Evolutionary conservation across 495 filamentous ascomycete species (phyloP).

Genomic region (Aspergillus bridgeri): DNA sequence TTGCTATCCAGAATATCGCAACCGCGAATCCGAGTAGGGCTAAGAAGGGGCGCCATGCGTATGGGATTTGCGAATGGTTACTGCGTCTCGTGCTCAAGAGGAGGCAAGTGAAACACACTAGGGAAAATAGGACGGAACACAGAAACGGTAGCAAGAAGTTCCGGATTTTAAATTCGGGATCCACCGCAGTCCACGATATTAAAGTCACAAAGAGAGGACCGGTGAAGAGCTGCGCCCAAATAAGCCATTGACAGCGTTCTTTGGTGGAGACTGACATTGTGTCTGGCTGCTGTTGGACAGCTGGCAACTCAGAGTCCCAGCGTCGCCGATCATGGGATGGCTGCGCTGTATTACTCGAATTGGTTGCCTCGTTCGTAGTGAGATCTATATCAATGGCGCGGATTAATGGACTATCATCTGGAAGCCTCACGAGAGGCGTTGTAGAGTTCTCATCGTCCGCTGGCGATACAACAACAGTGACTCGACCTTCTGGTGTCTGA

Average conservation of each 20-base stretch:
- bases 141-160: slow-evolving; percentile 63
- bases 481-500: slow-evolving; percentile 37
- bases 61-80: slow-evolving; percentile 50
- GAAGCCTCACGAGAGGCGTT: slow-evolving; percentile 34
- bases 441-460: slow-evolving; percentile 22
- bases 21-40: slow-evolving; percentile 92
- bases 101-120: slow-evolving; percentile 59
- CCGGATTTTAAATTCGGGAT: slow-evolving; percentile 43
- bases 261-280: slow-evolving; percentile 30
- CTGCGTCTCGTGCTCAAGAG: slow-evolving; percentile 53
- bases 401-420: slow-evolving; percentile 43
- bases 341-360: slow-evolving; percentile 20
- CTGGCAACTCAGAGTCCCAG: slow-evolving; percentile 43
- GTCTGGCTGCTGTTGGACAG: slow-evolving; percentile 23
- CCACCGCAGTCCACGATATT: slow-evolving; percentile 70
- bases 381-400: slow-evolving; percentile 18
- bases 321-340: slow-evolving; percentile 22
- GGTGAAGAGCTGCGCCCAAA: slow-evolving; percentile 78
- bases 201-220: slow-evolving; percentile 80
- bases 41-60: slow-evolving; percentile 64
- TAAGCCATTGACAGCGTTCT: slow-evolving; percentile 89
- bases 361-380: slow-evolving; percentile 9
- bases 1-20: slow-evolving; percentile 91
- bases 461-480: slow-evolving; percentile 40
- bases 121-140: slow-evolving; percentile 66